Percentiles rank a stretch among this genome's conserved stretches.
These are phyloP conservation scores for Corchorus olitorius DNA, from an alignment of 345 rosid genomes.

Conservation along the genomic window DNA sequence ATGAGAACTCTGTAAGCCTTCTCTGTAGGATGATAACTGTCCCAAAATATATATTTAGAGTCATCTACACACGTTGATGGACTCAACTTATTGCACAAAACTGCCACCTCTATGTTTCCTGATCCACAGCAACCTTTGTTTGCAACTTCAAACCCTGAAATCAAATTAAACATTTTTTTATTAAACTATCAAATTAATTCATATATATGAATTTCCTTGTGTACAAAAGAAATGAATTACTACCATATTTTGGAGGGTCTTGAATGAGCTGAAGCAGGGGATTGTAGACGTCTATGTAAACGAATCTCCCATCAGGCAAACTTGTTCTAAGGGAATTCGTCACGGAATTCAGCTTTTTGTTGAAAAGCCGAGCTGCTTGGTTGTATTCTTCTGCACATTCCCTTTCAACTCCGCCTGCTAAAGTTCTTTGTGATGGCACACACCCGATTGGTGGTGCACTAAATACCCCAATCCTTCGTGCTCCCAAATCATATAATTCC, in stretches of 20 bases:
- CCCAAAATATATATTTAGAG: slow-evolving; percentile 61
- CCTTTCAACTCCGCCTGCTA: slow-evolving; percentile 29
- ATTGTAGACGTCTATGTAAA: slow-evolving; percentile 53
- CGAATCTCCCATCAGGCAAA: slow-evolving; percentile 32
- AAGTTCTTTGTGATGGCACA: slow-evolving; percentile 45
- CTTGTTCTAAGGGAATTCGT: slow-evolving; percentile 34
- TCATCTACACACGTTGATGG: slow-evolving; percentile 42
- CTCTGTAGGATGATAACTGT: slow-evolving; percentile 79
- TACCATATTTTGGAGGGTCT: slow-evolving; percentile 59
- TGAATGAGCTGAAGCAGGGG: slow-evolving; percentile 55
- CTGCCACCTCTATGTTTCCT: slow-evolving; percentile 45
- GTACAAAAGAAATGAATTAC: slow-evolving; percentile 34
- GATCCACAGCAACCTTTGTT: slow-evolving; percentile 62
- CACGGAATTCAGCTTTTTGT: slow-evolving; percentile 35
- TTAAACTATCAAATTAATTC: too few species aligned
- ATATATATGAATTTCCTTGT: slow-evolving; percentile 20
- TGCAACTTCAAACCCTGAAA: slow-evolving; percentile 39
- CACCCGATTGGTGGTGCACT: slow-evolving; percentile 61
- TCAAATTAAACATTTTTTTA: too few species aligned
- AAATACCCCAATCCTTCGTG: slow-evolving; percentile 44
- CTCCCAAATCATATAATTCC: slow-evolving; percentile 50
- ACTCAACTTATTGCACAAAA: slow-evolving; percentile 44
- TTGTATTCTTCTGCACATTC: slow-evolving; percentile 39
- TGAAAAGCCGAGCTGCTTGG: slow-evolving; percentile 43
- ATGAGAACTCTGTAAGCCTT: slow-evolving; percentile 45